Percentiles rank a stretch among this genome's conserved stretches.
phyloP scores from a whole-genome alignment of 2,329 filamentous ascomycete genomes.

The Penicillium hesseltinei region DNA sequence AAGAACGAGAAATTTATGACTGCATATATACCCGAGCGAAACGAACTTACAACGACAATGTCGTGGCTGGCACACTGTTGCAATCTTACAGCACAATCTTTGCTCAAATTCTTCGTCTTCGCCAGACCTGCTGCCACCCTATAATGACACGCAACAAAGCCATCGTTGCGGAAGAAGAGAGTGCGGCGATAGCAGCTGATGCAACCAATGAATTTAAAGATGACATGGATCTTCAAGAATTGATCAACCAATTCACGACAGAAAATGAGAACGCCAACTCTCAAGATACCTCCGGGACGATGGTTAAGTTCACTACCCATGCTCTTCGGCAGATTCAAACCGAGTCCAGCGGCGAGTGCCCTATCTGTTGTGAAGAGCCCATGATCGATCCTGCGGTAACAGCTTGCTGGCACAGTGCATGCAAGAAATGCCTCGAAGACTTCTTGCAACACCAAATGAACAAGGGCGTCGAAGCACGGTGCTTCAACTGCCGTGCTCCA shows the following conservation, averaged over 20 bases:
- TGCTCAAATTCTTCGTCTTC: slow-evolving; percentile 86
- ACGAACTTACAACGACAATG: slow-evolving; percentile 77
- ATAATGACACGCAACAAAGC: slow-evolving; percentile 81
- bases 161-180: slow-evolving; percentile 82
- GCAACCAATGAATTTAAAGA: slow-evolving; percentile 79
- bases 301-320: slow-evolving; percentile 78
- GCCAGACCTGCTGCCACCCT: slow-evolving; percentile 93
- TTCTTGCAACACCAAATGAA: slow-evolving; percentile 85
- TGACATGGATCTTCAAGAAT: slow-evolving; percentile 88
- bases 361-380: slow-evolving; percentile 90
- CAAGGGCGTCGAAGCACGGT: slow-evolving; percentile 71
- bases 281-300: slow-evolving; percentile 51
- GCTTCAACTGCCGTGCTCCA: slow-evolving; percentile 84
- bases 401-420: slow-evolving; percentile 96
- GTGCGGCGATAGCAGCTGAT: slow-evolving; percentile 74
- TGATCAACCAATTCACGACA: slow-evolving; percentile 81
- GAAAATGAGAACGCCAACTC: slow-evolving; percentile 58
- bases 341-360: slow-evolving; percentile 85
- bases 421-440: slow-evolving; percentile 85
- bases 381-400: slow-evolving; percentile 95
- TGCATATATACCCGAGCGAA: slow-evolving; percentile 83
- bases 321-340: slow-evolving; percentile 88
- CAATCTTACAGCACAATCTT: slow-evolving; percentile 98
- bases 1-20: slow-evolving; percentile 89
- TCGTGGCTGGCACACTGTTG: slow-evolving; percentile 87